Base-by-base conservation (phyloP, 352 stramenopile species). In the Phytophthora quininea region DNA sequence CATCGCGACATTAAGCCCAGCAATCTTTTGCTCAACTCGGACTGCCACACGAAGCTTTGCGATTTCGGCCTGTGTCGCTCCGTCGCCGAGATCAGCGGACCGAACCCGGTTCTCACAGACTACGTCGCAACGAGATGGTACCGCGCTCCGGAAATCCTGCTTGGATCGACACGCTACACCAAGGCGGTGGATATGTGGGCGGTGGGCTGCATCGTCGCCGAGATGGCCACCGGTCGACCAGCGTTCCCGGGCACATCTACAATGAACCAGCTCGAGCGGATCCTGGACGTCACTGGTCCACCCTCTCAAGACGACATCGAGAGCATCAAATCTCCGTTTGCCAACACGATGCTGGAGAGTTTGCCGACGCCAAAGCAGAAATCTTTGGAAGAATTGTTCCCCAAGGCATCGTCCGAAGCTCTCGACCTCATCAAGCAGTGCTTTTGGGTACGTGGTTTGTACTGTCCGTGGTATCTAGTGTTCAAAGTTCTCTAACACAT, bases 81-180 rank as follows among this genome's bases (percentile, higher is more conserved):
- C 7, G 86, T 98, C 10, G 89, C 91, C 0, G 91, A 98, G 62
- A 82, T 90, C 30, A 85, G 84, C 14, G 88, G 82, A 4, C 80
- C 88, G 48, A 90, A 90, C 27, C 86, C 88, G 0, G 88, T 97
- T 45, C 79, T 98, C 48, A 99, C 97, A 5, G 97, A 99, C 74
- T 99, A 99, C 71, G 94, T 99, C 11, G 95, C 88, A 14, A 99
- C 97, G 52, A 78, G 97, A 33, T 99, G 96, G 96, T 99, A 99
- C 62, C 86, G 97, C 48, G 91, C 93, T 40, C 97, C 97, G 0
- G 97, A 99, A 72, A 98, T 99, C 64, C 78, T 99, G 4, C 65
- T 99, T 19, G 97, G 94, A 11, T 97, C 90, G 1, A 98, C 90
- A 43, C 81, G 83, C 24, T 99, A 99, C 71, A 96, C 92, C 10